phyloP scores from a whole-genome alignment of 2,329 filamentous ascomycete species.

The Thielaviopsis musarum region DNA sequence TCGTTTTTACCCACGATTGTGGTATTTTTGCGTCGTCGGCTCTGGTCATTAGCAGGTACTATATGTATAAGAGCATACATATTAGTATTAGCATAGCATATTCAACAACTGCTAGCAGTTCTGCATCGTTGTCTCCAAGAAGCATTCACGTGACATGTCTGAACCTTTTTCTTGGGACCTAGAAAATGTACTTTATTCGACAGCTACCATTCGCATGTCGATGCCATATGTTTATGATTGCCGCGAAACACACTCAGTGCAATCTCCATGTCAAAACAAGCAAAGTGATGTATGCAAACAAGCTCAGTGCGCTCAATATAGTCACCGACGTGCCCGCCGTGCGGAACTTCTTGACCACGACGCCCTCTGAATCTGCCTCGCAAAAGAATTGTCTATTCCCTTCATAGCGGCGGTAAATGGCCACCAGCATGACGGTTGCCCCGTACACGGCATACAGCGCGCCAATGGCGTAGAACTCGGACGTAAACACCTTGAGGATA shows the following conservation, averaged over 20 bases:
- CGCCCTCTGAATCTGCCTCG: conserved; percentile 19
- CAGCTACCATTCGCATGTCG: too few relatives aligned
- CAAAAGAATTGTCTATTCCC: conserved; percentile 90
- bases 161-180: too few relatives aligned
- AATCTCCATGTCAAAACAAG: conserved; percentile 35
- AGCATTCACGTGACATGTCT: too few relatives aligned
- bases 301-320: conserved; percentile 37
- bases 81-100: too few relatives aligned
- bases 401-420: conserved; percentile 72
- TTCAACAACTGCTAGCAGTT: too few relatives aligned
- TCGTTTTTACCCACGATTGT: background rate
- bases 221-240: background rate
- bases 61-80: too few relatives aligned
- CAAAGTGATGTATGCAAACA: conserved; percentile 39
- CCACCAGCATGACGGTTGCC: conserved; percentile 64
- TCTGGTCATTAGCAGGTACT: too few relatives aligned
- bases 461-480: conserved; percentile 94
- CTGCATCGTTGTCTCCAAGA: too few relatives aligned
- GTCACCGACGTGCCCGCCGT: conserved; percentile 47
- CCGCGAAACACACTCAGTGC: background rate
- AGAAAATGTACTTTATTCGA: too few relatives aligned
- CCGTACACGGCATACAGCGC: conserved; percentile 90
- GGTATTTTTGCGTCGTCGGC: background rate
- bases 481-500: conserved; percentile 90
- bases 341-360: conserved; percentile 36